A percentile compares a stretch with the other conserved stretches of the same genome.
These are phyloP conservation scores for Naumovozyma castellii DNA, from an alignment of 805 yeast genomes.

Conservation along the genomic window DNA sequence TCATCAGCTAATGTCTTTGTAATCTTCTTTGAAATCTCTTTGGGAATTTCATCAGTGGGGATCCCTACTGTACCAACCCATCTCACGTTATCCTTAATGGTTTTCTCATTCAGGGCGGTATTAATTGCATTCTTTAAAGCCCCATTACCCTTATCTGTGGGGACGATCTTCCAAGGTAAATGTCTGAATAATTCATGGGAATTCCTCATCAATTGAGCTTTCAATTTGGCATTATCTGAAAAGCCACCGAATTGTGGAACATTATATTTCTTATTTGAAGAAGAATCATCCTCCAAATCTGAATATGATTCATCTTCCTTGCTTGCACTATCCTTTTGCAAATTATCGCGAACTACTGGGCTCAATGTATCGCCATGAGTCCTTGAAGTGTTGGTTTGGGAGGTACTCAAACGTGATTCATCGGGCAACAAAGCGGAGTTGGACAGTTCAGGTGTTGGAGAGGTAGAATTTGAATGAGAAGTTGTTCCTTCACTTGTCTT, in stretches of 20 bases:
- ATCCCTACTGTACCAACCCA: slow-evolving; percentile 94
- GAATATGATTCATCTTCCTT: slow-evolving; percentile 12
- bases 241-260: slow-evolving; percentile 61
- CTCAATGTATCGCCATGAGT: slow-evolving; percentile 1
- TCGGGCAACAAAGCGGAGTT: slow-evolving; percentile 1
- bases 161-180: slow-evolving; percentile 67
- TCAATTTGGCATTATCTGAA: slow-evolving; percentile 49
- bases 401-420: not conserved
- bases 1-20: slow-evolving; percentile 36
- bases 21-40: slow-evolving; percentile 45
- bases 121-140: slow-evolving; percentile 79
- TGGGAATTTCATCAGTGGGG: slow-evolving; percentile 77
- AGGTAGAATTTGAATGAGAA: not conserved
- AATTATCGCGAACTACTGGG: not conserved
- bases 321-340: slow-evolving; percentile 4
- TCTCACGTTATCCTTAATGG: slow-evolving; percentile 32
- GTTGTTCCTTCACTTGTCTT: not conserved
- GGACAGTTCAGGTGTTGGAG: not conserved
- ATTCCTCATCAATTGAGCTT: slow-evolving; percentile 28
- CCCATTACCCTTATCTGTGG: slow-evolving; percentile 72
- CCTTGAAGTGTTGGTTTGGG: not conserved
- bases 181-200: slow-evolving; percentile 33
- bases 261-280: slow-evolving; percentile 12
- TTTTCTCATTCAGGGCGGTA: slow-evolving; percentile 40
- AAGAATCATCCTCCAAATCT: slow-evolving; percentile 16